Evolutionary conservation across 208 protist species (phyloP), one percentile per base, ranked within the genome.

Genomic region (Endotrypanum monterogeii): DNA sequence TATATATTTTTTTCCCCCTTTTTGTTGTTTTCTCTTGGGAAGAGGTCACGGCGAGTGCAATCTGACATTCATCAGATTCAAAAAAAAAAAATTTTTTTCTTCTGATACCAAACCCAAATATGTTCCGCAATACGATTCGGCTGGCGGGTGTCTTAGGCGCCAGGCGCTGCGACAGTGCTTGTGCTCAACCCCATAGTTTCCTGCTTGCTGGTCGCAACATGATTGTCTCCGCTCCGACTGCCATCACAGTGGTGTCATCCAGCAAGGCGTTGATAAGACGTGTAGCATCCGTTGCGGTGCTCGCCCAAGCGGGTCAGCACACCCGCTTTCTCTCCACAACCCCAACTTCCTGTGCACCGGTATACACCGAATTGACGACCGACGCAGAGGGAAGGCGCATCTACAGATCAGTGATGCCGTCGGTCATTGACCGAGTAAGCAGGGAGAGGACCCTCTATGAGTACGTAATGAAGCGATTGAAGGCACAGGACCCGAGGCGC

Each of bases 381-480:
- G 62, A n/a, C 20, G 58, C n/a, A n/a, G 46, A 58, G 3, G 46
- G 35, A 30, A 5, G 4, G 50, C 69, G 55, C 44, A 72, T 83
- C 62, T 79, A 79, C 55, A 54, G 23, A 52, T 83, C 79, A 8
- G 16, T n/a, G 30, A 46, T 62, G 8, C 73, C 79, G 20, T 79
- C 73, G 20, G 35, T 83, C 35, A 61, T 79, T 16, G 18, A 52
- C 32, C n/a, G 37, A 14, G 50, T 83, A 16, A 63, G 75, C 28
- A 63, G 58, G 73, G 73, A 83, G 56, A 55, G 28, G 16, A 75
- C 50, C 12, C 73, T 83, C n/a, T 83, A 75, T 55, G 67, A 74
- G 37, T 83, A 66, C 73, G 56, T 79, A 8, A 66, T 81, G 28
- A 52, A 28, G 32, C 57, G 32, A 5, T 63, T 63, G 28, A 54